Percentiles rank a stretch among this genome's conserved stretches.
These are phyloP conservation scores for Macrolepiota fuliginosa DNA, from an alignment of 768 basidiomycete species.

Conservation along the genomic window DNA sequence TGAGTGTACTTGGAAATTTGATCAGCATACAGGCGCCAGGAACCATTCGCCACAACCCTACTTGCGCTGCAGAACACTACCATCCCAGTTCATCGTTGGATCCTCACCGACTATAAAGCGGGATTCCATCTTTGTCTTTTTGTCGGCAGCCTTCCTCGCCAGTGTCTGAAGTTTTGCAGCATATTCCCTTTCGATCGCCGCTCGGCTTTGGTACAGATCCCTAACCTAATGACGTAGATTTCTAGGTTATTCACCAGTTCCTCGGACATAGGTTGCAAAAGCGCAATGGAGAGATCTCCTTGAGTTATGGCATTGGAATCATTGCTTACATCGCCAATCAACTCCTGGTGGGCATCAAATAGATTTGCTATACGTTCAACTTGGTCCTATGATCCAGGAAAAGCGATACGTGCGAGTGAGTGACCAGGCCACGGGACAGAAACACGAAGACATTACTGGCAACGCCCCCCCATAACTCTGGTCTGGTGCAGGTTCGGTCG, in stretches of 20 bases:
- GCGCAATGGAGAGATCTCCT: not conserved
- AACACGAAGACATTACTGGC: constrained; percentile 39
- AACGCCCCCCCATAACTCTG: constrained; percentile 48
- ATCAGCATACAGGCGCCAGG: not conserved
- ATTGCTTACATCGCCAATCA: constrained; percentile 58
- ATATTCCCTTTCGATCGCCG: constrained; percentile 75
- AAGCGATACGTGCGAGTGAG: constrained; percentile 4
- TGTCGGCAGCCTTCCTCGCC: constrained; percentile 66
- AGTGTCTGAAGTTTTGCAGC: constrained; percentile 67
- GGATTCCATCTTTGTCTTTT: constrained; percentile 57
- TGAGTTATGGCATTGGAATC: not conserved
- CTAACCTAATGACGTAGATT: constrained; percentile 47
- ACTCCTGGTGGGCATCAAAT: constrained; percentile 64
- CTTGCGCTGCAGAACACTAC: constrained; percentile 54
- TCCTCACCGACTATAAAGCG: constrained; percentile 62
- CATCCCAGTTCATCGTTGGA: constrained; percentile 62
- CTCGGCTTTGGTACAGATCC: constrained; percentile 68
- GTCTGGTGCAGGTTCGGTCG: constrained; percentile 9
- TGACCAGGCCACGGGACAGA: not conserved
- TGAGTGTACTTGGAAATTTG: constrained; percentile 54
- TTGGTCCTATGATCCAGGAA: constrained; percentile 55
- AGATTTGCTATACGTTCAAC: constrained; percentile 57
- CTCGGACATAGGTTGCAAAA: not conserved
- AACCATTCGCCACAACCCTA: constrained; percentile 20
- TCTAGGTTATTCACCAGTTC: not conserved